These are phyloP conservation scores for Jasminum sambac DNA, from an alignment of 257 asterid genomes.

Conservation along the genomic window DNA sequence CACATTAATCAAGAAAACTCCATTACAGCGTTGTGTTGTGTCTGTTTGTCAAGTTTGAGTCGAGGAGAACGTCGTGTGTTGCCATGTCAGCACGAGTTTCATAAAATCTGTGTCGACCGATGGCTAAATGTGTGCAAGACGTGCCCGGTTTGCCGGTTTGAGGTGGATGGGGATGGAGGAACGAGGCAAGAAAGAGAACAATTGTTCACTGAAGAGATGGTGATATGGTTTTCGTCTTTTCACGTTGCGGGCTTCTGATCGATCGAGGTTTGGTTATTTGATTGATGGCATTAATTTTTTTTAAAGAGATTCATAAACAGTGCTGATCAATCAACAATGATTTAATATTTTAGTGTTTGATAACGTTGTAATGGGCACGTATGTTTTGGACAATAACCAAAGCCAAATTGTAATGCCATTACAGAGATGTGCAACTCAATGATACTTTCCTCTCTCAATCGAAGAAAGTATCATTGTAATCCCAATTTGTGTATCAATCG, in stretches of 20 bases:
- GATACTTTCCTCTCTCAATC: too few species aligned
- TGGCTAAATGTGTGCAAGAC: conserved; percentile 39
- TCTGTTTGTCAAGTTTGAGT: conserved; percentile 41
- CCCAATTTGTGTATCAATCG: too few species aligned
- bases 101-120: conserved; percentile 31
- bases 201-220: conserved; percentile 36
- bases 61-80: conserved; percentile 25
- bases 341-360: too few species aligned
- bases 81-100: conserved; percentile 48
- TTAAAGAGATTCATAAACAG: too few species aligned
- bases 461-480: neutral
- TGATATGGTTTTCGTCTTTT: conserved; percentile 48
- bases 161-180: conserved; percentile 23
- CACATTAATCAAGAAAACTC: conserved; percentile 14
- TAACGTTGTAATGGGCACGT: too few species aligned
- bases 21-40: conserved; percentile 26
- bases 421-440: neutral
- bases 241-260: conserved; percentile 44
- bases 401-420: neutral
- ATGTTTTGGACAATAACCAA: too few species aligned
- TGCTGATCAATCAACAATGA: too few species aligned
- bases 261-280: neutral
- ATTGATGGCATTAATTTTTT: neutral
- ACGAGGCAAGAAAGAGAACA: conserved; percentile 15
- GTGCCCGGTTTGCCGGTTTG: conserved; percentile 42